A percentile compares a stretch with the other conserved stretches of the same genome.
Evolutionary conservation across 2,329 filamentous ascomycete species (phyloP).

Genomic region (Fusarium begoniae): DNA sequence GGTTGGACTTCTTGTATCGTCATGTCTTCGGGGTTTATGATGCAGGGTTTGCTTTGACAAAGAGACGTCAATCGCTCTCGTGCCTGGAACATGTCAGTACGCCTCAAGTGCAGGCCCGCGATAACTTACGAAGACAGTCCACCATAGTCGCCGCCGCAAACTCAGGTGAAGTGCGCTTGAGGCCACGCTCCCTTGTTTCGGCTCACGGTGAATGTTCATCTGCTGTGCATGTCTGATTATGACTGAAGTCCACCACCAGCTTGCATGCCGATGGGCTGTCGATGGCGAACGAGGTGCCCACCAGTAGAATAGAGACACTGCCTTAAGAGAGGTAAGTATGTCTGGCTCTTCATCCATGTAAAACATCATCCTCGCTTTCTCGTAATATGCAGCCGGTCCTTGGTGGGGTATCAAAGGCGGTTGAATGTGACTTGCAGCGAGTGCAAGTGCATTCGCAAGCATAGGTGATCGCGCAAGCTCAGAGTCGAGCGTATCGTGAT

Average conservation of each 20-base stretch:
- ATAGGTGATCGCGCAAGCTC: conserved; percentile 48
- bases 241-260: conserved; percentile 57
- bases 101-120: fast-evolving
- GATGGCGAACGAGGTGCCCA: conserved; percentile 53
- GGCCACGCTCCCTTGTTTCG: conserved; percentile 19
- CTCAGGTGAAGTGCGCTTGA: conserved; percentile 5
- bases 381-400: conserved; percentile 51
- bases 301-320: conserved; percentile 55
- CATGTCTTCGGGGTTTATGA: conserved; percentile 54
- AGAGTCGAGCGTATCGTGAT: conserved; percentile 42
- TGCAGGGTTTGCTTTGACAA: conserved; percentile 55
- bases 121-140: conserved; percentile 33
- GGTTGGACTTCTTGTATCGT: conserved; percentile 50
- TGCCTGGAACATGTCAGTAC: conserved; percentile 2
- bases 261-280: conserved; percentile 50
- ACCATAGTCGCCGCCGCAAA: conserved; percentile 30
- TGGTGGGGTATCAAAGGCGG: conserved; percentile 52
- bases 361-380: conserved; percentile 51
- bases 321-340: conserved; percentile 48
- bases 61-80: conserved; percentile 48
- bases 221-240: conserved; percentile 56
- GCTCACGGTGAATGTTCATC: conserved; percentile 54
- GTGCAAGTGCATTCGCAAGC: conserved; percentile 50
- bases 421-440: conserved; percentile 53
- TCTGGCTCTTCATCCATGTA: conserved; percentile 53